phyloP scores from a whole-genome alignment of 257 asterid genomes.

The Coffea eugenioides region DNA sequence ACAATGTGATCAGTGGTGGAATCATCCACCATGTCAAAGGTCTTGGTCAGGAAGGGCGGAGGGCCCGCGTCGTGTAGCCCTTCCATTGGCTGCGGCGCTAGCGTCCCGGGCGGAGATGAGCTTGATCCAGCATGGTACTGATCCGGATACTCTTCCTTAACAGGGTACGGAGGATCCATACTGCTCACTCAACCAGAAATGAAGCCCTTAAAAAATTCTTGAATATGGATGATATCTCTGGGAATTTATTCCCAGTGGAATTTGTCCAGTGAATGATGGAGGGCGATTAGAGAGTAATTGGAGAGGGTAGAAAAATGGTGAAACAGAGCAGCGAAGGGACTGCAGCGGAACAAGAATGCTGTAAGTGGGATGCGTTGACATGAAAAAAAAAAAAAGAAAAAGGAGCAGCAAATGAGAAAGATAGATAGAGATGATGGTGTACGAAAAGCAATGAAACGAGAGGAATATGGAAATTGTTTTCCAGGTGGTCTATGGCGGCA shows the following conservation, averaged over 20 bases:
- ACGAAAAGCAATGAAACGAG: background rate
- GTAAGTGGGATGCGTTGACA: background rate
- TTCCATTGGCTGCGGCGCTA: conserved; percentile 67
- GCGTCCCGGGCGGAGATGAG: conserved; percentile 4
- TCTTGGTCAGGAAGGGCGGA: conserved; percentile 82
- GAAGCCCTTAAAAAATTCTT: background rate
- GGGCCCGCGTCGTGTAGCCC: conserved; percentile 82
- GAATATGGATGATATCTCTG: background rate
- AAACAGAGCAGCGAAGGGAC: background rate
- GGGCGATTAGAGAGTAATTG: too few species aligned
- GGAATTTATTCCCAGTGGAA: background rate
- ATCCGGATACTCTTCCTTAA: conserved; percentile 60
- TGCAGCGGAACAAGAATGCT: too few species aligned
- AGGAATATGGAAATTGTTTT: background rate
- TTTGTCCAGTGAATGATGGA: background rate
- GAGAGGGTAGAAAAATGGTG: background rate
- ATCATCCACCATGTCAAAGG: conserved; percentile 84
- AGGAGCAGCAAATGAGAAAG: background rate
- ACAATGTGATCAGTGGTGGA: conserved; percentile 43
- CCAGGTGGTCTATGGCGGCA: background rate
- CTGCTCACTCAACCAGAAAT: background rate
- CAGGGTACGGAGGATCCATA: conserved; percentile 32
- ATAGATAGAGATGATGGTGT: background rate
- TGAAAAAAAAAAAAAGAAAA: background rate
- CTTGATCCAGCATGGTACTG: conserved; percentile 30